Base-by-base conservation (phyloP, 148 eudicot genomes). In the Rheum nobile region DNA sequence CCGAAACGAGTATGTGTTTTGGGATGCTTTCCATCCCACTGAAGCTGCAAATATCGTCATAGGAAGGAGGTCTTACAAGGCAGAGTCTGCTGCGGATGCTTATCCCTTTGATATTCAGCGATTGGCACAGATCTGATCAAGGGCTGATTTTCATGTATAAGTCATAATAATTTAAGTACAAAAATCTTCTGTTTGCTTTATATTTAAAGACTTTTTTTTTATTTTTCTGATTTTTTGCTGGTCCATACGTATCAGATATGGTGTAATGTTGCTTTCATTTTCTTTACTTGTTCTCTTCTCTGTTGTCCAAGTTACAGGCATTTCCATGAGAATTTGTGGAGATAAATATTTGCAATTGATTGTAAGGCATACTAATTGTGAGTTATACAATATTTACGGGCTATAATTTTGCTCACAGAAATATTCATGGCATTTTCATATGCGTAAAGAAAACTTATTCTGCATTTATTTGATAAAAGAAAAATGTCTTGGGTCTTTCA, bases 1-100 rank as follows among this genome's bases (percentile, higher is more conserved):
- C 65, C 85, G 93, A 8, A 29, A 57, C n/a, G 85, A 86, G 74
- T 88, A 90, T 76, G 26, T 77, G 2, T 80, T 80, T 74, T 80
- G 83, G 83, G 83, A 80, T 48, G 83, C 83, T 10, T 80, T 73
- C 54, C 83, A 80, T 52, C 83, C 83, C 0, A 52, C 77, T 4
- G 80, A 80, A 71, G 83, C 83, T 24, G 83, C 83, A 3, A 80
- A 80, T 74, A 42, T 80, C 7, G 22, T 80, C 41, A 47, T 80
- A 14, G 83, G 83, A 8, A 77, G 77, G 54, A 72, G 83, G 71
- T 77, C 83, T 11, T 80, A 77, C 72, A 57, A 46, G 47, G 83
- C 80, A 0, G 75, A 74, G 28, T 73, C 79, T 7, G 5, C 78
- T 21, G 44, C 67, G 2, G 83, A 81, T 44, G 78, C 83, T n/a